Percentiles rank a stretch among this genome's conserved stretches.
phyloP scores from a whole-genome alignment of 2,329 filamentous ascomycete species.

The Coniochaeta sp. region DNA sequence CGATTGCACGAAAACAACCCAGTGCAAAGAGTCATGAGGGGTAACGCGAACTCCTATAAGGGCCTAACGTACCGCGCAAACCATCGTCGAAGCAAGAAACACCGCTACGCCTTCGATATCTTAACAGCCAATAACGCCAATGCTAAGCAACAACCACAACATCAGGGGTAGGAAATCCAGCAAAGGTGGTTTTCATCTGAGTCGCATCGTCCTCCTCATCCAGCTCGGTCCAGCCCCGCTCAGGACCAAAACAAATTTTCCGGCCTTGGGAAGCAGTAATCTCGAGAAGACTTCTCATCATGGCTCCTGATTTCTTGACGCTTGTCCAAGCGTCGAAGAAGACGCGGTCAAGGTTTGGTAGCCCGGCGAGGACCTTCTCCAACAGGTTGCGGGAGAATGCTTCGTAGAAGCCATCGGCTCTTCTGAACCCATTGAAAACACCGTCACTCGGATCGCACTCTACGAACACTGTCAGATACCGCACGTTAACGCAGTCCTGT shows the following conservation, averaged over 20 bases:
- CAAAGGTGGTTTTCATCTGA: neutral
- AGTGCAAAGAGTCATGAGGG: too few species aligned
- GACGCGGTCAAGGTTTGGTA: constrained; percentile 49
- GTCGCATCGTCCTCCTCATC: constrained; percentile 27
- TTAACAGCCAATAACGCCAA: neutral
- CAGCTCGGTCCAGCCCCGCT: constrained; percentile 56
- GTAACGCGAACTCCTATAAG: neutral
- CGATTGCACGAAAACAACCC: too few species aligned
- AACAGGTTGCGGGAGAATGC: constrained; percentile 54
- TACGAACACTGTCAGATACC: constrained; percentile 58
- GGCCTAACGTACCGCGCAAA: neutral
- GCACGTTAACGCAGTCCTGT: constrained; percentile 50
- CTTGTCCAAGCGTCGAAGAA: constrained; percentile 64
- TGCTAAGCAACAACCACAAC: constrained; percentile 4
- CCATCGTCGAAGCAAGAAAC: neutral
- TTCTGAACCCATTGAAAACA: constrained; percentile 60
- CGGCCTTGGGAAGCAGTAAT: constrained; percentile 40
- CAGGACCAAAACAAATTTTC: constrained; percentile 58
- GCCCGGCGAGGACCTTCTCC: constrained; percentile 42
- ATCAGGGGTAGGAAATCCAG: neutral
- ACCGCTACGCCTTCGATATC: neutral
- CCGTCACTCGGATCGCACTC: constrained; percentile 64
- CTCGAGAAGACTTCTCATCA: constrained; percentile 55
- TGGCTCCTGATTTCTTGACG: constrained; percentile 56
- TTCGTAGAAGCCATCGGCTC: constrained; percentile 62